phyloP scores from a whole-genome alignment of 2,329 filamentous ascomycete genomes.

The Aureobasidium namibiae region DNA sequence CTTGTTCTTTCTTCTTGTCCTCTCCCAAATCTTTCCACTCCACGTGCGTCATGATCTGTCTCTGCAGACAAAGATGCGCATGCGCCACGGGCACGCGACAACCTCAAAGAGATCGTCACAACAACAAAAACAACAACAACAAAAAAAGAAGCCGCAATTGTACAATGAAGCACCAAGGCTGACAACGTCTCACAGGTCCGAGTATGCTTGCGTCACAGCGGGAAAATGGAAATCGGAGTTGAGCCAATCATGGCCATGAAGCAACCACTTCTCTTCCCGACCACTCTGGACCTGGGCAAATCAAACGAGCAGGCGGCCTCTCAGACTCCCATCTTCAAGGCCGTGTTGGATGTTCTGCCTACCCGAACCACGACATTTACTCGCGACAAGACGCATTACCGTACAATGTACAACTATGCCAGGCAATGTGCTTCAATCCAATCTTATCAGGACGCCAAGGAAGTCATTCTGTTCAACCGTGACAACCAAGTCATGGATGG shows the following conservation, averaged over 20 bases:
- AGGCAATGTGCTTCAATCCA: constrained; percentile 51
- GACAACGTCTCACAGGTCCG: constrained; percentile 37
- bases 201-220: constrained; percentile 41
- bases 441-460: constrained; percentile 43
- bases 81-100: constrained; percentile 10
- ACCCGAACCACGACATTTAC: constrained; percentile 58
- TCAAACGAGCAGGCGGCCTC: constrained; percentile 19
- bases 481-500: constrained; percentile 72
- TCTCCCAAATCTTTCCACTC: neutral
- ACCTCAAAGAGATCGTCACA: neutral
- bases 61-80: neutral
- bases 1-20: neutral
- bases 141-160: neutral
- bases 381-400: constrained; percentile 74
- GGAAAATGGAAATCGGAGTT: constrained; percentile 31
- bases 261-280: constrained; percentile 48
- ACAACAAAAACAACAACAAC: neutral
- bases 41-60: neutral
- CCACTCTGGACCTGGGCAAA: constrained; percentile 38
- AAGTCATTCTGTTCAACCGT: constrained; percentile 67
- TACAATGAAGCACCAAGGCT: constrained; percentile 13
- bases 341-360: constrained; percentile 44
- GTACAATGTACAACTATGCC: constrained; percentile 63
- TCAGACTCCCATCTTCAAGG: constrained; percentile 24
- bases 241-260: constrained; percentile 36